phyloP scores from a whole-genome alignment of 2,329 filamentous ascomycete genomes.

The Aspergillus viridinutans region DNA sequence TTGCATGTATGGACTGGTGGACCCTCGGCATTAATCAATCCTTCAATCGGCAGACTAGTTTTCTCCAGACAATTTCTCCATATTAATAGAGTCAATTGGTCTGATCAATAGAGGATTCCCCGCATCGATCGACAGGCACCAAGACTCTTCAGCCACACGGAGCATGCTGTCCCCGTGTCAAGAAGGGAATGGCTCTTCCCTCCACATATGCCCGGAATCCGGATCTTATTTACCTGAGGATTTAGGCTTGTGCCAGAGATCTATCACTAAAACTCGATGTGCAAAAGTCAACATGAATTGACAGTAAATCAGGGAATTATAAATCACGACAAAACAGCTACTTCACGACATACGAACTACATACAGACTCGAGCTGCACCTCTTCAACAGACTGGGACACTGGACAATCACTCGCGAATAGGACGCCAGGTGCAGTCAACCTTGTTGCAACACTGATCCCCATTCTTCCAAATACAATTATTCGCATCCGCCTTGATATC shows the following conservation, averaged over 20 bases:
- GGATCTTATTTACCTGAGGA: no score
- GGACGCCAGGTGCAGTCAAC: constrained; percentile 2
- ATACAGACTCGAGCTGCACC: no score
- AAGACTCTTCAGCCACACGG: neutral
- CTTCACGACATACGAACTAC: no score
- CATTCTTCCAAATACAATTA: constrained; percentile 12
- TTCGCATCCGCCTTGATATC: constrained; percentile 6
- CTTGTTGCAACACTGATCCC: constrained; percentile 6
- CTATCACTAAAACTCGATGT: no score
- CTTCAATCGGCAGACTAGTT: neutral
- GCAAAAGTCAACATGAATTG: no score
- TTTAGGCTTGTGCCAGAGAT: no score
- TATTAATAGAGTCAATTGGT: neutral
- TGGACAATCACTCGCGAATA: no score
- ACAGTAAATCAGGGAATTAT: no score
- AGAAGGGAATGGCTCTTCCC: neutral
- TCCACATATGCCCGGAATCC: no score
- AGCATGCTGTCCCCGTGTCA: neutral
- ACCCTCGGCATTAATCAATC: neutral
- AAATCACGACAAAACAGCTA: no score
- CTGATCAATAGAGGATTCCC: neutral
- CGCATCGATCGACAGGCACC: neutral
- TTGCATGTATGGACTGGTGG: neutral
- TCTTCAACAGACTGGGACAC: no score
- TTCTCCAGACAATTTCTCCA: neutral